Conservation (phyloP, 352 stramenopile species). For the Globisporangium polare region DNA sequence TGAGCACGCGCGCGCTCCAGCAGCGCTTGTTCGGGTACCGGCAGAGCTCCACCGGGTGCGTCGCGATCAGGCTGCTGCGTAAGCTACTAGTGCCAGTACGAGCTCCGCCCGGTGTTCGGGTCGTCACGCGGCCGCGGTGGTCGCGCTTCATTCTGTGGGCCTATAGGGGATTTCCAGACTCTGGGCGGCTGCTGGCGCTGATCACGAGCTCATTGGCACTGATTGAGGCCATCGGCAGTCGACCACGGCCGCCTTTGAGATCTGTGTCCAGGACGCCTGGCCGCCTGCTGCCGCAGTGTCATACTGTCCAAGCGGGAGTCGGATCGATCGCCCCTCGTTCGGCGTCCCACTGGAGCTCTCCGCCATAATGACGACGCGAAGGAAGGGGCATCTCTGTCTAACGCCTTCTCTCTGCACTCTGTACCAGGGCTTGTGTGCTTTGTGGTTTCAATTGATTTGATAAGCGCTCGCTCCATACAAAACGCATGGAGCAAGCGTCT, state of each 20-base stretch:
- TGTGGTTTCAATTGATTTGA: no score
- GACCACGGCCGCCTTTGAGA: no score
- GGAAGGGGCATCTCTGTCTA: conserved; percentile 3
- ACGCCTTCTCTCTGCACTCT: background rate
- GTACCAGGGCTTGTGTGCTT: no score
- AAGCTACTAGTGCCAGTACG: background rate
- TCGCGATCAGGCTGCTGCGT: background rate
- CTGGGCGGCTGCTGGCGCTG: background rate
- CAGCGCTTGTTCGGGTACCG: conserved; percentile 71
- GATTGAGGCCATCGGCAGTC: background rate
- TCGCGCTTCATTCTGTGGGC: conserved; percentile 7
- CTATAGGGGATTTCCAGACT: background rate
- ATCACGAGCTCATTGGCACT: background rate
- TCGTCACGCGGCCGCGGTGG: background rate
- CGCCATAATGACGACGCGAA: background rate
- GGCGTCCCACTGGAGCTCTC: background rate
- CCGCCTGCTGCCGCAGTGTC: conserved; percentile 5
- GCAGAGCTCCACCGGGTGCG: conserved; percentile 25
- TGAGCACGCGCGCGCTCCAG: conserved; percentile 57
- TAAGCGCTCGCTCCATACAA: no score
- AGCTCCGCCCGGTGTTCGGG: background rate
- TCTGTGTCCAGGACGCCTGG: background rate
- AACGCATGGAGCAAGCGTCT: no score
- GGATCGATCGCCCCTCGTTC: background rate
- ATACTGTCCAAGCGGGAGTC: conserved; percentile 12